Evolutionary conservation across 768 basidiomycete genomes (phyloP), one percentile per base, ranked within the genome.

Genomic region (Termitomyces sp.): DNA sequence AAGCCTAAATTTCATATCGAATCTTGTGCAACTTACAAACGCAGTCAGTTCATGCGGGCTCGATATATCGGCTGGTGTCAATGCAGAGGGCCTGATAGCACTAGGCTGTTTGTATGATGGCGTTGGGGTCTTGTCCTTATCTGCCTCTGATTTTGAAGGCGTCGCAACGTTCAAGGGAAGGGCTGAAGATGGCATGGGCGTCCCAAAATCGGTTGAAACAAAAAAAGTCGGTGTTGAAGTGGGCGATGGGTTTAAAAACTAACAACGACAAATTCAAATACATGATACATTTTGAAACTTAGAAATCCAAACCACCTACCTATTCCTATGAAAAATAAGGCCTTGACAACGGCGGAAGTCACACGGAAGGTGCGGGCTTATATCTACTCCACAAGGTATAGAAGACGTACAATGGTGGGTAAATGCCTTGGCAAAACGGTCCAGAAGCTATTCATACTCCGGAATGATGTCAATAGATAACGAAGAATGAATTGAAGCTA

Each of bases 11-110:
- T 5, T 33, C 29, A 49, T 29, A 1, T 16, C 16, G 42, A 42
- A n/a, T 7, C 44, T 47, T 20, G 10, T 34, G 49, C 51, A 31
- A 81, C 90, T 72, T 69, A 97, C 94, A 73, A 94, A 97, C 22
- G 92, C 92, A 31, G 94, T 96, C 62, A 97, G 73, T 70, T 97
- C 94, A 69, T 95, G 94, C 1, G 94, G 94, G 66, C 91, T 93
- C 2, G 94, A 92, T 36, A 92, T 92, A 64, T 94, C 90, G 57
- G 76, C 76, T 31, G 73, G 75, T 51, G 68, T 75, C 56, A 73
- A 74, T 51, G 69, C 70, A 4, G 79, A 72, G 42, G 72, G 64
- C 64, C 77, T 80, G 9, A 74, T 70, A 22, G 73, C 64, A 1
- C 67, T 66, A 24, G 72, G 57, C 54, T 77, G 77, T 61, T 80